These are phyloP conservation scores for Cucurbita pepo DNA, from an alignment of 306 rosid species.

Conservation along the genomic window DNA sequence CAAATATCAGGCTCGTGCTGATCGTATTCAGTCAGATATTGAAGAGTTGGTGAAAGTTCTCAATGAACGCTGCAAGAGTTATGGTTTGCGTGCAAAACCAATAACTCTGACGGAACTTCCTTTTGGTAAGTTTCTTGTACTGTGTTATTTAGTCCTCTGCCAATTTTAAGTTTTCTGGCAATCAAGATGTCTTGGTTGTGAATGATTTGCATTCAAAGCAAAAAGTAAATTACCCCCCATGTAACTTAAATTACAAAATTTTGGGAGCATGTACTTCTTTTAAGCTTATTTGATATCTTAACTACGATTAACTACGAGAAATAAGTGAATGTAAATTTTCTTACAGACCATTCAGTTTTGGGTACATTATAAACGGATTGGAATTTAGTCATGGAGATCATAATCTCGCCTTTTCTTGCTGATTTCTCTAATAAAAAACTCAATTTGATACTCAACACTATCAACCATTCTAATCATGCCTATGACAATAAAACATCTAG, in stretches of 20 bases:
- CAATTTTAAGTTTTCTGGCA: neutral
- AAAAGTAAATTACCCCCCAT: neutral
- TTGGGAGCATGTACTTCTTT: neutral
- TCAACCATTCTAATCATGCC: neutral
- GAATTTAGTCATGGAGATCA: neutral
- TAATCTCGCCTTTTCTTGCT: neutral
- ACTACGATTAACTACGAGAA: neutral
- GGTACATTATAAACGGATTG: neutral
- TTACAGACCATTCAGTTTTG: neutral
- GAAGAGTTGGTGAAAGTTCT: constrained; percentile 71
- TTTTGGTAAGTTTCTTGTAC: constrained; percentile 50
- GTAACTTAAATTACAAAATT: neutral
- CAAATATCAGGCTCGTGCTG: constrained; percentile 54
- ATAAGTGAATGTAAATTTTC: neutral
- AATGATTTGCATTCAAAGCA: neutral
- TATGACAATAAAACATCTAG: neutral
- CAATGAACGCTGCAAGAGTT: constrained; percentile 83
- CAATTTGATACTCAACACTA: neutral
- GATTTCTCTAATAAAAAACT: too few species aligned
- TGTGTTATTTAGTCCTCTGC: constrained; percentile 1
- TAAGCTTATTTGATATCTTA: neutral
- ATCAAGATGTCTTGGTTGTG: neutral
- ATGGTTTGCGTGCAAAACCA: constrained; percentile 80
- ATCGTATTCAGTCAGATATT: constrained; percentile 53
- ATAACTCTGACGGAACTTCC: constrained; percentile 80